Percentiles rank a stretch among this genome's conserved stretches.
phyloP scores from a whole-genome alignment of 495 filamentous ascomycete species.

The Neurospora terricola region DNA sequence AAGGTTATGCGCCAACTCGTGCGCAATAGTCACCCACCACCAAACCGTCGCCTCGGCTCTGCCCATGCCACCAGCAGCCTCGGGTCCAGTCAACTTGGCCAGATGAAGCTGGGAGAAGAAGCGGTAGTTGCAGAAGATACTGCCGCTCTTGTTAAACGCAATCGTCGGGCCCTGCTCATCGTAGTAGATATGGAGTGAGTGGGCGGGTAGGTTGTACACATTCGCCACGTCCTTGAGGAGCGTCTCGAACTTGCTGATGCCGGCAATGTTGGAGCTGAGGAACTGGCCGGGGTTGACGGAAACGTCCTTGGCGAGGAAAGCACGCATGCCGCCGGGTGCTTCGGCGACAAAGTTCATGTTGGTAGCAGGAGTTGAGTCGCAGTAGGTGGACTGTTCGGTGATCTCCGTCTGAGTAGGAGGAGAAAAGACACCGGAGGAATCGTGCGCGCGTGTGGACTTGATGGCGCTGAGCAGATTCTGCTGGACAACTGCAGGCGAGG shows the following conservation, averaged over 20 bases:
- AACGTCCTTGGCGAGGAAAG: slow-evolving; percentile 55
- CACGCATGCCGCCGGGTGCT: slow-evolving; percentile 56
- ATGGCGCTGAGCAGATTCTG: slow-evolving; percentile 73
- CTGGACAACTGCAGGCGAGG: slow-evolving; percentile 44
- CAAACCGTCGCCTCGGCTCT: slow-evolving; percentile 62
- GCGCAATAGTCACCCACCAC: slow-evolving; percentile 88
- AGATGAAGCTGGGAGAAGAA: slow-evolving; percentile 77
- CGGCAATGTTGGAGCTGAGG: slow-evolving; percentile 47
- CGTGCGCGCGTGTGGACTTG: slow-evolving; percentile 68
- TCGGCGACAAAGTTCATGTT: slow-evolving; percentile 69
- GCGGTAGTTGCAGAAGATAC: slow-evolving; percentile 86
- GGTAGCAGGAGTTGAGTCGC: slow-evolving; percentile 69
- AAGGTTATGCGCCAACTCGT: slow-evolving; percentile 92
- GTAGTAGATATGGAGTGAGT: slow-evolving; percentile 74
- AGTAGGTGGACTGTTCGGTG: slow-evolving; percentile 81
- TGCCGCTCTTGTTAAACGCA: slow-evolving; percentile 81
- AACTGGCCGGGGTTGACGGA: slow-evolving; percentile 43
- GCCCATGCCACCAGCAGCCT: slow-evolving; percentile 19
- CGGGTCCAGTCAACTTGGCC: slow-evolving; percentile 16
- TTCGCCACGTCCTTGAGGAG: slow-evolving; percentile 59
- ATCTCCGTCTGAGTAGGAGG: slow-evolving; percentile 62
- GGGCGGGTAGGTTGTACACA: slow-evolving; percentile 55
- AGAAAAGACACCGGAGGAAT: slow-evolving; percentile 58
- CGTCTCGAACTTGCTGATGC: slow-evolving; percentile 60
- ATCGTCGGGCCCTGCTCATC: slow-evolving; percentile 72